These are phyloP conservation scores for Trametes elegans DNA, from an alignment of 768 basidiomycete genomes.

Conservation along the genomic window DNA sequence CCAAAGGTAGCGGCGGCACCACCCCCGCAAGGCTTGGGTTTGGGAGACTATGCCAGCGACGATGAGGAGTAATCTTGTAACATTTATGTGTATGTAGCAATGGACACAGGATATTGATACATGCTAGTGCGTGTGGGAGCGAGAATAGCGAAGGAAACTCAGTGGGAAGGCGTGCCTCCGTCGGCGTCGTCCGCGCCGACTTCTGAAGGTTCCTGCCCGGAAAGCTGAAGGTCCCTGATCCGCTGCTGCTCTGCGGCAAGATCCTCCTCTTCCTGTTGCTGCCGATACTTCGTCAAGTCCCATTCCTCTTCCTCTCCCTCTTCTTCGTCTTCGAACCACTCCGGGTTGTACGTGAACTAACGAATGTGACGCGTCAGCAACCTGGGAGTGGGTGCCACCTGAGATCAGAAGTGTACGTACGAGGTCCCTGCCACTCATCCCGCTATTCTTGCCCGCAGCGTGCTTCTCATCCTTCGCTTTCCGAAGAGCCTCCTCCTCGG, in stretches of 20 bases:
- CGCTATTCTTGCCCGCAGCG: constrained; percentile 84
- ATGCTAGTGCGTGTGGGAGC: constrained; percentile 5
- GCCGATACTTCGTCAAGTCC: constrained; percentile 56
- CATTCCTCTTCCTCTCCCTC: constrained; percentile 48
- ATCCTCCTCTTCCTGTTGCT: constrained; percentile 61
- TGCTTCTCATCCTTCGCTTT: constrained; percentile 81
- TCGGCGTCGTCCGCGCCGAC: constrained; percentile 34
- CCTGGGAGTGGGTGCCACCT: not conserved
- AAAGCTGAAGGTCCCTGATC: constrained; percentile 42
- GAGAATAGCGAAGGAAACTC: not conserved
- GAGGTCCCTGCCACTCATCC: constrained; percentile 95
- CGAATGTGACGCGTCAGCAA: not conserved
- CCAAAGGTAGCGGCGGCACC: constrained; percentile 30
- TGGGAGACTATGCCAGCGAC: constrained; percentile 81
- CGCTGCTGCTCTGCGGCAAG: constrained; percentile 49
- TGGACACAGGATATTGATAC: constrained; percentile 18
- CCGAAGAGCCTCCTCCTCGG: constrained; percentile 76
- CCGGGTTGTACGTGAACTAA: constrained; percentile 93
- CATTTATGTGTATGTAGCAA: constrained; percentile 13
- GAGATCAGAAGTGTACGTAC: constrained; percentile 40
- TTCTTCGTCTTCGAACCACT: constrained; percentile 85
- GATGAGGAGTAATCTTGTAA: constrained; percentile 38
- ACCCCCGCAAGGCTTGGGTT: constrained; percentile 49
- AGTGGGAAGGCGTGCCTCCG: not conserved
- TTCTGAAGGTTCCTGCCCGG: constrained; percentile 31